Evolutionary conservation across 2,329 filamentous ascomycete species (phyloP).

Genomic region (Cadophora luteo-olivacea): DNA sequence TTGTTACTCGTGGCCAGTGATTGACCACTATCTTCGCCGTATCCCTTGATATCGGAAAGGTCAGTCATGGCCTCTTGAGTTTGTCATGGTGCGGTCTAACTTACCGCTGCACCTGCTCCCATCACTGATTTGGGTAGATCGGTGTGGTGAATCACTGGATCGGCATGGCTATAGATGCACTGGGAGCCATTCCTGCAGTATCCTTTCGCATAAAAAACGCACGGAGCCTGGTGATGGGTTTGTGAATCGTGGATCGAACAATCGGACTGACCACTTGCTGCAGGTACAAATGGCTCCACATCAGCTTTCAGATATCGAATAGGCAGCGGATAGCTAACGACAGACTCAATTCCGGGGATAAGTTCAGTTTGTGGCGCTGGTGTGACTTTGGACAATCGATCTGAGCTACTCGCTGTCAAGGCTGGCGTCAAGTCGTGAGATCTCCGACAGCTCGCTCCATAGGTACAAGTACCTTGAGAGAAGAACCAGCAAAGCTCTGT

Average conservation of each 20-base stretch:
- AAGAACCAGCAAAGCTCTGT: slow-evolving; percentile 16
- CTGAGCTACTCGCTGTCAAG: not conserved
- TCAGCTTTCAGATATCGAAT: not conserved
- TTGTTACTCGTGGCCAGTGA: not conserved
- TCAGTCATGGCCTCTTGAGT: not conserved
- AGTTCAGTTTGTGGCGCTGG: not conserved
- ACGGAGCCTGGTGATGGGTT: not conserved
- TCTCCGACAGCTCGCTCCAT: slow-evolving; percentile 16
- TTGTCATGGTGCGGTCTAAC: not conserved
- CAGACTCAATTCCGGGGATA: not conserved
- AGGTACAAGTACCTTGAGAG: slow-evolving; percentile 14
- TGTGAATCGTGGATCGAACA: not conserved
- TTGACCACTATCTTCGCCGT: not conserved
- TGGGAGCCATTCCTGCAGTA: not conserved
- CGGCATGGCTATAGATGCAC: not conserved
- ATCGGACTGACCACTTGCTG: not conserved
- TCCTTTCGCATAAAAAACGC: not conserved
- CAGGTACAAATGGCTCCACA: not conserved
- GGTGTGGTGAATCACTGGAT: not conserved
- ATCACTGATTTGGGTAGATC: too few relatives aligned
- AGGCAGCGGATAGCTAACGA: not conserved
- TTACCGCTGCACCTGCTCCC: not conserved
- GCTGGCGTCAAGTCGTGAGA: slow-evolving; percentile 10
- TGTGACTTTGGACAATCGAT: not conserved
- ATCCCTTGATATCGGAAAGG: not conserved